These are phyloP conservation scores for Epithele typhae DNA, from an alignment of 768 basidiomycete species.

Conservation along the genomic window DNA sequence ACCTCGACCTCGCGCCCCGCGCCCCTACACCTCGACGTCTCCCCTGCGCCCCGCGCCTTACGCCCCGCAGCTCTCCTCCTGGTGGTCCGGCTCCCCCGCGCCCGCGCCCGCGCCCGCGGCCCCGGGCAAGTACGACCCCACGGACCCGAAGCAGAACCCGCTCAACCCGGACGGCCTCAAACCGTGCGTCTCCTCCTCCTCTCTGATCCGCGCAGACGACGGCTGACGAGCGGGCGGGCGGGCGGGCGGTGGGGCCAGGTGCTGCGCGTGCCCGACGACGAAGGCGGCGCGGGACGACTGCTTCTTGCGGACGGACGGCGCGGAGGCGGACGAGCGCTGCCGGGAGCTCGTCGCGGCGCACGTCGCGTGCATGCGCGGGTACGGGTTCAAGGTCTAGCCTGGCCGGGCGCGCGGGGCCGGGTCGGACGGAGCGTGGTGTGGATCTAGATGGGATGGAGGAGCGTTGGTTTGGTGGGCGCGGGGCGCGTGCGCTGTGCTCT, in stretches of 20 bases:
- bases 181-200: constrained; percentile 54
- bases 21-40: too few relatives aligned
- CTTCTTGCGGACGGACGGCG: constrained; percentile 70
- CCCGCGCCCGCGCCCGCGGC: constrained; percentile 13
- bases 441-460: background rate
- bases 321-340: constrained; percentile 75
- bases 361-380: constrained; percentile 83
- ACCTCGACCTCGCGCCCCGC: too few relatives aligned
- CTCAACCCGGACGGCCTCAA: constrained; percentile 94
- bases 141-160: constrained; percentile 78
- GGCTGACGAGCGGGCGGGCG: background rate
- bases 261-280: constrained; percentile 93
- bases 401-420: background rate
- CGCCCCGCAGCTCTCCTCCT: too few relatives aligned
- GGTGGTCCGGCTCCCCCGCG: too few relatives aligned
- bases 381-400: constrained; percentile 79
- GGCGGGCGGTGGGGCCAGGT: constrained; percentile 43
- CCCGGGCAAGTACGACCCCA: constrained; percentile 50
- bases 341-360: constrained; percentile 75
- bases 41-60: too few relatives aligned
- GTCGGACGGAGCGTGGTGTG: background rate
- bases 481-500: too few relatives aligned
- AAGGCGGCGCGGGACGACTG: constrained; percentile 93
- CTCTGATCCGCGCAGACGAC: background rate
- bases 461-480: background rate